A percentile compares a stretch with the other conserved stretches of the same genome.
phyloP scores from a whole-genome alignment of 139 green algal species.

The Closterium sp. region DNA sequence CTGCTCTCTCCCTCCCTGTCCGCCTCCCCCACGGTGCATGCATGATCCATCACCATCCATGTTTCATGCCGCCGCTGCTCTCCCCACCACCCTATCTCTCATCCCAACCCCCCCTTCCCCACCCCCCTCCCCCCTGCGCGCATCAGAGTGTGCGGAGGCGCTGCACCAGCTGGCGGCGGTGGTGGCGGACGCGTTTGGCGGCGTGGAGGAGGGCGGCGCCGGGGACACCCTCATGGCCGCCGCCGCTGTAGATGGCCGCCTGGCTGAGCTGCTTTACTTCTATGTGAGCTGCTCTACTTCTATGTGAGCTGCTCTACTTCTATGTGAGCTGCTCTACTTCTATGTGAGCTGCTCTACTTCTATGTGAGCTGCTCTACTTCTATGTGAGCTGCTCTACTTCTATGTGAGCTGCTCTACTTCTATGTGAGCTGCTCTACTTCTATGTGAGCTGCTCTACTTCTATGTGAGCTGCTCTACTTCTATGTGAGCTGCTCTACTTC shows the following conservation, averaged over 20 bases:
- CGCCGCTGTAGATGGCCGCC: background rate
- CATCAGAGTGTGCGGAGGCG: background rate
- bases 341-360: too few relatives aligned
- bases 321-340: background rate
- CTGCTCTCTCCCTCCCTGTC: too few relatives aligned
- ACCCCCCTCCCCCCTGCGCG: background rate
- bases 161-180: background rate
- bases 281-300: background rate
- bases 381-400: too few relatives aligned
- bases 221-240: background rate
- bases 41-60: too few relatives aligned
- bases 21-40: too few relatives aligned
- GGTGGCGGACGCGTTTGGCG: background rate
- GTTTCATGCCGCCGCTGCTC: slow-evolving; percentile 8
- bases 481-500: too few relatives aligned
- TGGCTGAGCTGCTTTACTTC: background rate
- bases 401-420: too few relatives aligned
- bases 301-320: background rate
- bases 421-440: too few relatives aligned
- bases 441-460: too few relatives aligned
- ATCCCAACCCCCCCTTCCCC: background rate
- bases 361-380: too few relatives aligned
- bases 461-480: background rate
- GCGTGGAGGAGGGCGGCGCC: background rate
- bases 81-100: background rate